Evolutionary conservation across 768 basidiomycete species (phyloP).

Genomic region (Lyophyllum decastes): DNA sequence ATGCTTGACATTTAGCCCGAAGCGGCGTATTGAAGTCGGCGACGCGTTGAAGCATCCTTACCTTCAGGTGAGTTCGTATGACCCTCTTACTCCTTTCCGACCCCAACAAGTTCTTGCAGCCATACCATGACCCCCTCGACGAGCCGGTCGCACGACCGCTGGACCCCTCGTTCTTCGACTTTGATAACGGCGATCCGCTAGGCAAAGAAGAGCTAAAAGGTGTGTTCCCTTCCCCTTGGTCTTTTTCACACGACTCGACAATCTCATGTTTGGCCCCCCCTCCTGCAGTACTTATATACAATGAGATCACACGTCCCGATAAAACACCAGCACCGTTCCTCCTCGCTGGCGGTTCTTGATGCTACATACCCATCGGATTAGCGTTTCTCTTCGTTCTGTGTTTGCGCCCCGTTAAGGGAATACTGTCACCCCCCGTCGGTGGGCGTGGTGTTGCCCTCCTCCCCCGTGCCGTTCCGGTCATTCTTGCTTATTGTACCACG

Average conservation of each 20-base stretch:
- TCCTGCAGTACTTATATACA: slow-evolving; percentile 46
- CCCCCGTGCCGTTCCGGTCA: no score
- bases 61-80: slow-evolving; percentile 56
- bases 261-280: no score
- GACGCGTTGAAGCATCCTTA: slow-evolving; percentile 91
- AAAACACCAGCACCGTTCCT: slow-evolving; percentile 18
- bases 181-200: slow-evolving; percentile 68
- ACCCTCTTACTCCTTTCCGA: background rate
- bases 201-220: slow-evolving; percentile 74
- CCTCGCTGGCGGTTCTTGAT: slow-evolving; percentile 3
- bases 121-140: slow-evolving; percentile 88
- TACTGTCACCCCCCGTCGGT: no score
- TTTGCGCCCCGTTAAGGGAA: no score
- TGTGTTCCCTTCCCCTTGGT: slow-evolving; percentile 20
- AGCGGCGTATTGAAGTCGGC: slow-evolving; percentile 83
- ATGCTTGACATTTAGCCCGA: slow-evolving; percentile 84
- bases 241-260: background rate
- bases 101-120: slow-evolving; percentile 36
- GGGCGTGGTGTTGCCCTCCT: no score
- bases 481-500: background rate
- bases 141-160: slow-evolving; percentile 81
- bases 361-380: background rate
- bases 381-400: background rate
- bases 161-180: slow-evolving; percentile 81
- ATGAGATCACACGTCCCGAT: slow-evolving; percentile 45